phyloP scores from a whole-genome alignment of 257 asterid genomes.

The Fraxinus quadrangulata region DNA sequence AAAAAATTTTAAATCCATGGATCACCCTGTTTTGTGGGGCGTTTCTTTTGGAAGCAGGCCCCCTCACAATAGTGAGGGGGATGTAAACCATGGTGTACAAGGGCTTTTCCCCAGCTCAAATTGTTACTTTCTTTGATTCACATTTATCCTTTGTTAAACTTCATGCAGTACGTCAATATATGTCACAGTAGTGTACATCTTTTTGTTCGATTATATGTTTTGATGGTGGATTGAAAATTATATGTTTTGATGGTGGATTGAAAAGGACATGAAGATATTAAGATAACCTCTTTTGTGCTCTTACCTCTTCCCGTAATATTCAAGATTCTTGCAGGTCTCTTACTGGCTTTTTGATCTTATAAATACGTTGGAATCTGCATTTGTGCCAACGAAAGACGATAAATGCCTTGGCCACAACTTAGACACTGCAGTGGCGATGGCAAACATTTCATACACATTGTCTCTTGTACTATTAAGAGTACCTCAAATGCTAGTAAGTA shows the following conservation, averaged over 20 bases:
- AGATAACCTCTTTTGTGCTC: background rate
- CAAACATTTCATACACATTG: constrained; percentile 58
- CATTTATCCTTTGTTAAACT: constrained; percentile 66
- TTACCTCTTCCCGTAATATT: background rate
- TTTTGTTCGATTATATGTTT: constrained; percentile 1
- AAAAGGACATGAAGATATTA: background rate
- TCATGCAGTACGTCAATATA: constrained; percentile 73
- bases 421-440: constrained; percentile 57
- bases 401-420: constrained; percentile 74
- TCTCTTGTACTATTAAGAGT: constrained; percentile 52
- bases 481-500: constrained; percentile 67
- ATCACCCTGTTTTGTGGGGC: background rate
- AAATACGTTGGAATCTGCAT: constrained; percentile 61
- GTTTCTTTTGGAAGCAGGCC: too few relatives aligned
- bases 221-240: background rate
- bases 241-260: constrained; percentile 1
- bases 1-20: background rate
- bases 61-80: too few relatives aligned
- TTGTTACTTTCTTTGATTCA: constrained; percentile 72
- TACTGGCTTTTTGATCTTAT: constrained; percentile 76
- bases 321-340: constrained; percentile 59
- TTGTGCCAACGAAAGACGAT: constrained; percentile 74
- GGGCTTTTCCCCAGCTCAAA: constrained; percentile 50
- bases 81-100: too few relatives aligned
- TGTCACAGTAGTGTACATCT: constrained; percentile 48